These are phyloP conservation scores for Phaseolus lunatus DNA, from an alignment of 306 rosid genomes.

Conservation along the genomic window DNA sequence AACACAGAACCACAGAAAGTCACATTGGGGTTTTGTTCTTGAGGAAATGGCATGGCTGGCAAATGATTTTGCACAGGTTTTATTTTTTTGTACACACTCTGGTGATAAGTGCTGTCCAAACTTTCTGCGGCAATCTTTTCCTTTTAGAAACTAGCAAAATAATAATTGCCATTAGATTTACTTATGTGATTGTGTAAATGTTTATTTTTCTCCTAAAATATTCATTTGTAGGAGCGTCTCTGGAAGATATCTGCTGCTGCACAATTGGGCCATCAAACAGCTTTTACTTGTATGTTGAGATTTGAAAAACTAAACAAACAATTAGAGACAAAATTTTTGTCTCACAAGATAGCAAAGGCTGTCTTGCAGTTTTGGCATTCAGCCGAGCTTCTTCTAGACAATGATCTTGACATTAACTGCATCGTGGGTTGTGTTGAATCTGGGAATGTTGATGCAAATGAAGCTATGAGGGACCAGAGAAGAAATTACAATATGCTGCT, in stretches of 20 bases:
- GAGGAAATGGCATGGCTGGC: conserved; percentile 96
- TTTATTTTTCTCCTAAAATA: not conserved
- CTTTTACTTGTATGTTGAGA: conserved; percentile 67
- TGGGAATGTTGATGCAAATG: conserved; percentile 46
- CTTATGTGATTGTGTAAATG: conserved; percentile 7
- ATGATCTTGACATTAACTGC: conserved; percentile 40
- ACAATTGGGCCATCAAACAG: conserved; percentile 62
- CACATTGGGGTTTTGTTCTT: conserved; percentile 87
- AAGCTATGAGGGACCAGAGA: conserved; percentile 49
- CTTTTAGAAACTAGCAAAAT: not conserved
- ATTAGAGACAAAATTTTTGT: conserved; percentile 57
- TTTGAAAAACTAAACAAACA: conserved; percentile 55
- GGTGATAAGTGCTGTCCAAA: not conserved
- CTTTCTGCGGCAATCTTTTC: not conserved
- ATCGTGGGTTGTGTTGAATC: conserved; percentile 44
- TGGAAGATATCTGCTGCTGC: conserved; percentile 82
- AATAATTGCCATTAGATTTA: not conserved
- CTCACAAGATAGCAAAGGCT: conserved; percentile 73
- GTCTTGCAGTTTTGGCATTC: conserved; percentile 85
- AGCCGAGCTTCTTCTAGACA: conserved; percentile 61
- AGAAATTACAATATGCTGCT: conserved; percentile 46
- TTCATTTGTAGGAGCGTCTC: conserved; percentile 70
- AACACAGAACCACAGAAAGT: conserved; percentile 50
- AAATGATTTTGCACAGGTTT: conserved; percentile 91
- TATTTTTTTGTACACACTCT: conserved; percentile 29